These are phyloP conservation scores for Phytophthora quininea DNA, from an alignment of 352 stramenopile species.

Conservation along the genomic window DNA sequence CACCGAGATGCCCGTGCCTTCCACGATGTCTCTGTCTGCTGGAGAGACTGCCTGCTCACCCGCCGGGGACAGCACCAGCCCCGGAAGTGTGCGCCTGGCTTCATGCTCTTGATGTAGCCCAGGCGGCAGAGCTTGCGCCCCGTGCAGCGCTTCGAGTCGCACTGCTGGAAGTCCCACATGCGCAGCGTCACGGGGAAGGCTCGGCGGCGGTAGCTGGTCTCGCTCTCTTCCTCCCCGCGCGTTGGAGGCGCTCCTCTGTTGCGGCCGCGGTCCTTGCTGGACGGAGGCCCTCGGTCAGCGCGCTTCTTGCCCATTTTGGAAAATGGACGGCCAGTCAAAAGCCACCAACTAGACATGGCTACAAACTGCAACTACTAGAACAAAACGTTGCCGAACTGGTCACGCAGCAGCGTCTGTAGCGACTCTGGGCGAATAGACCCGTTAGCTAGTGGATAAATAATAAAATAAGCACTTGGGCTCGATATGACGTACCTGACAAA, in stretches of 20 bases:
- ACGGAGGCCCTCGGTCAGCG: constrained; percentile 22
- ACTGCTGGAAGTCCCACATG: constrained; percentile 97
- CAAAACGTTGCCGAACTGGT: constrained; percentile 65
- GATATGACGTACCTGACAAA: constrained; percentile 45
- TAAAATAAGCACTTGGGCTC: background rate
- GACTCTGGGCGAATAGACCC: constrained; percentile 40
- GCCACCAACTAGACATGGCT: background rate
- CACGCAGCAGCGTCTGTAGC: constrained; percentile 44
- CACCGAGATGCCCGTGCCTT: constrained; percentile 90
- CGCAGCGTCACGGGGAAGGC: constrained; percentile 84
- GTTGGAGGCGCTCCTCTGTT: background rate
- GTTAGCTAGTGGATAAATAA: background rate
- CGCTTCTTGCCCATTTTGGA: constrained; percentile 40
- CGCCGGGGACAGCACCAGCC: constrained; percentile 95
- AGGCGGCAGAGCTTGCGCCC: constrained; percentile 93
- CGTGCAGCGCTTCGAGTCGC: constrained; percentile 95
- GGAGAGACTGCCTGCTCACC: constrained; percentile 91
- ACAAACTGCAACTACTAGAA: constrained; percentile 34
- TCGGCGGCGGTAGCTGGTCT: constrained; percentile 67
- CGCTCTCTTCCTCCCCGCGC: constrained; percentile 68
- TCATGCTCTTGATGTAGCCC: constrained; percentile 93
- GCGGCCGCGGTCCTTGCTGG: constrained; percentile 23
- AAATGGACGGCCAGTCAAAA: background rate
- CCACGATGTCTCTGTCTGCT: constrained; percentile 82
- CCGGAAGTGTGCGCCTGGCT: constrained; percentile 91